Base-by-base conservation (phyloP, 1,284 basidiomycete genomes). In the Ceratobasidium sp. region DNA sequence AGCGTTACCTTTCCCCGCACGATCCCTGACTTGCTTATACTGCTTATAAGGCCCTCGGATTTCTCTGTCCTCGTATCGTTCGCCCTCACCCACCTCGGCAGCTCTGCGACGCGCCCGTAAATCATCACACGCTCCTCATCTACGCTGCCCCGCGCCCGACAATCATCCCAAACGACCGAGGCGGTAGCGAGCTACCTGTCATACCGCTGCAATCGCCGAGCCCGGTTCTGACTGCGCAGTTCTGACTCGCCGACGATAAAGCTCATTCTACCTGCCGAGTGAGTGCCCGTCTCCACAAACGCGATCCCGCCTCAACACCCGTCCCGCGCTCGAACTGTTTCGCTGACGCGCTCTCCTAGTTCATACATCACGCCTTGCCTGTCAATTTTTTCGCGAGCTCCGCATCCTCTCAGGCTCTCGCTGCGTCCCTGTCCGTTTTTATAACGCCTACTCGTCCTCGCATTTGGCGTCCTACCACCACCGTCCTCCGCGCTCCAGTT, bases 1-100 rank as follows among this genome's bases (percentile, higher is more conserved):
- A 74, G 71, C 39, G 71, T 74, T 74, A 63, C 71, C 71, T 60
- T 60, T 47, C 71, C n/a, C n/a, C n/a, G n/a, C n/a, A n/a, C n/a
- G n/a, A 64, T 69, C 71, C 47, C 33, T 35, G 64, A 37, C 39
- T 74, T n/a, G 58, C 47, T 74, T 74, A 74, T 35, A 23, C 42
- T 74, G 58, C 31, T 74, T 74, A 74, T 63, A 74, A 74, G 71
- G 60, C 71, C 71, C 60, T 63, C 71, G 13, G 11, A 58, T 74
- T 64, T 74, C 71, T 74, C 71, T 49, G 45, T 53, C 47, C 60
- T 54, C 60, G 33, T 74, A 74, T 74, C 60, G 60, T 42, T 74
- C 54, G 71, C 45, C 45, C 58, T 60, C 56, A 23, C 33, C 42
- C 51, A 71, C 35, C 68, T 53, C 56, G 28, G 64, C 54, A 49